Evolutionary conservation across 2,329 filamentous ascomycete genomes (phyloP).

Genomic region (Colletotrichum paranaense): DNA sequence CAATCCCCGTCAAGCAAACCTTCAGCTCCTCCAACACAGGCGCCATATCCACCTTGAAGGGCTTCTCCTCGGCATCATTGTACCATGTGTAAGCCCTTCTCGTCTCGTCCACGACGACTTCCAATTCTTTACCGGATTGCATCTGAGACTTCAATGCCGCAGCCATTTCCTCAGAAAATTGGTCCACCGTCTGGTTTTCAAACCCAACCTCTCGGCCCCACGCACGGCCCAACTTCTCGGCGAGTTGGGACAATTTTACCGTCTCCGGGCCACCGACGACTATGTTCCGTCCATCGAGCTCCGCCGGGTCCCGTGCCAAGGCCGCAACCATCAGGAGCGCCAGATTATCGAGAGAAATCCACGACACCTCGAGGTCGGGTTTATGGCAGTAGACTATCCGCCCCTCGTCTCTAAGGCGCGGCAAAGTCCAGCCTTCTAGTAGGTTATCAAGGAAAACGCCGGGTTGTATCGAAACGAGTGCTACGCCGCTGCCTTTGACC

Average conservation of each 20-base stretch:
- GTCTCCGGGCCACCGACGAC: background rate
- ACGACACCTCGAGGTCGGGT: background rate
- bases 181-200: background rate
- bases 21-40: constrained; percentile 46
- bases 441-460: constrained; percentile 52
- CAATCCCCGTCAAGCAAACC: constrained; percentile 19
- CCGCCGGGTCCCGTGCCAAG: background rate
- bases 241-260: background rate
- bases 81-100: constrained; percentile 53
- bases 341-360: background rate
- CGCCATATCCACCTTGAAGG: constrained; percentile 51
- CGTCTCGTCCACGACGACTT: constrained; percentile 50
- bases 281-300: background rate
- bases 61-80: constrained; percentile 49
- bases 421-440: constrained; percentile 51
- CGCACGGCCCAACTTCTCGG: background rate
- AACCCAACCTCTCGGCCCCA: background rate
- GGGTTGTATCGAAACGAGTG: constrained; percentile 49
- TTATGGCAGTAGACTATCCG: background rate
- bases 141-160: constrained; percentile 4
- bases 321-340: background rate
- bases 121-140: constrained; percentile 47
- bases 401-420: constrained; percentile 21
- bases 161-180: background rate
- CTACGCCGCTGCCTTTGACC: constrained; percentile 37